Conservation (phyloP, 2,329 filamentous ascomycete species). For the Alternaria atra region DNA sequence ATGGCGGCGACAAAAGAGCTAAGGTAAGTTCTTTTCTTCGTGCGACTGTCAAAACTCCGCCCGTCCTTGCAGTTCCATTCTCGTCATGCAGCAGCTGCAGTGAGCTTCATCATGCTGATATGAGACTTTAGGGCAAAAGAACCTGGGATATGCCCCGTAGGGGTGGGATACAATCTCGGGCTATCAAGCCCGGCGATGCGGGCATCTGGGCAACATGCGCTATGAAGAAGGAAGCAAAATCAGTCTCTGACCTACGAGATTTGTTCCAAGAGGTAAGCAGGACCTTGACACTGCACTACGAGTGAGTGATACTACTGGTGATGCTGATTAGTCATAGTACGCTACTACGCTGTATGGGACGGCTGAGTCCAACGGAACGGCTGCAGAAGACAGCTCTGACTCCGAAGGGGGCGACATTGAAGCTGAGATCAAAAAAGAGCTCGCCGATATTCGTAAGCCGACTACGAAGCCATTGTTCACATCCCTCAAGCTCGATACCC, state of each 20-base stretch:
- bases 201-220: constrained; percentile 84
- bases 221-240: constrained; percentile 74
- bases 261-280: constrained; percentile 71
- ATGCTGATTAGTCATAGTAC: constrained; percentile 66
- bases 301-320: background rate
- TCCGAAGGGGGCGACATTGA: constrained; percentile 69
- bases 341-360: constrained; percentile 64
- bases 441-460: constrained; percentile 68
- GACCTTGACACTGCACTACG: background rate
- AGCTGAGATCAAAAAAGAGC: constrained; percentile 73
- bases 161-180: constrained; percentile 39
- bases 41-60: constrained; percentile 18
- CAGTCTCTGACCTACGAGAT: constrained; percentile 71
- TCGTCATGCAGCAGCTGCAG: constrained; percentile 31
- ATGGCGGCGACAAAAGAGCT: constrained; percentile 45
- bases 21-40: constrained; percentile 46
- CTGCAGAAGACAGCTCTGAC: constrained; percentile 51
- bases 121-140: constrained; percentile 51
- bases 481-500: constrained; percentile 63
- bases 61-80: constrained; percentile 19
- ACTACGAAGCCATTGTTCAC: constrained; percentile 60
- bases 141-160: constrained; percentile 55
- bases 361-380: constrained; percentile 49
- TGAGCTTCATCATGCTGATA: constrained; percentile 26
- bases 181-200: constrained; percentile 72